These are phyloP conservation scores for Dactylellina leptospora DNA, from an alignment of 2,329 filamentous ascomycete genomes.

Conservation along the genomic window DNA sequence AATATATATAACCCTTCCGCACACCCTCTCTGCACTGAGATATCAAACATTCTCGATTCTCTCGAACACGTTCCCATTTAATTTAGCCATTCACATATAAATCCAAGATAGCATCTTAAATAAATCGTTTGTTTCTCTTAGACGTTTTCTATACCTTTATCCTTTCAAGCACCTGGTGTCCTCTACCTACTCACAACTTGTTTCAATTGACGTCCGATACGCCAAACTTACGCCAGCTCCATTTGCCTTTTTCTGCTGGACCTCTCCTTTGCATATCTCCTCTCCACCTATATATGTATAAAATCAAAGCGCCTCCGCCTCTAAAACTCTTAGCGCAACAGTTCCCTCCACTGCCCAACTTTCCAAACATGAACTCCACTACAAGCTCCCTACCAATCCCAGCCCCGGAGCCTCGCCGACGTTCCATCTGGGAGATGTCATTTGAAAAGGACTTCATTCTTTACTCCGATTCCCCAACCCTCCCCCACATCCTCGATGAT, in stretches of 20 bases:
- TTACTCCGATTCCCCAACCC: slow-evolving; percentile 32
- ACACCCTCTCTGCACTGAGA: neutral
- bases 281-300: slow-evolving; percentile 13
- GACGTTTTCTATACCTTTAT: neutral
- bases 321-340: neutral
- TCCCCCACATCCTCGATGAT: slow-evolving; percentile 25
- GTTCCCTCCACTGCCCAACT: slow-evolving; percentile 1
- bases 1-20: slow-evolving; percentile 2
- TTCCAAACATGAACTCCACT: slow-evolving; percentile 11
- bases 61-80: neutral
- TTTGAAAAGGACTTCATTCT: slow-evolving; percentile 30
- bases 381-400: slow-evolving; percentile 20
- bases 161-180: too few species aligned
- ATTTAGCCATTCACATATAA: neutral
- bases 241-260: too few species aligned
- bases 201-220: neutral
- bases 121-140: neutral
- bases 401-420: slow-evolving; percentile 16
- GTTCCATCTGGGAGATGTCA: slow-evolving; percentile 31
- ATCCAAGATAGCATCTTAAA: neutral
- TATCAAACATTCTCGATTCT: slow-evolving; percentile 8
- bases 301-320: slow-evolving; percentile 18
- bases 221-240: neutral
- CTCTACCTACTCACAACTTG: neutral
- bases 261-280: too few species aligned